A percentile compares a stretch with the other conserved stretches of the same genome.
Evolutionary conservation across 73 alveolate species (phyloP).

Genomic region (Breviolum minutum): DNA sequence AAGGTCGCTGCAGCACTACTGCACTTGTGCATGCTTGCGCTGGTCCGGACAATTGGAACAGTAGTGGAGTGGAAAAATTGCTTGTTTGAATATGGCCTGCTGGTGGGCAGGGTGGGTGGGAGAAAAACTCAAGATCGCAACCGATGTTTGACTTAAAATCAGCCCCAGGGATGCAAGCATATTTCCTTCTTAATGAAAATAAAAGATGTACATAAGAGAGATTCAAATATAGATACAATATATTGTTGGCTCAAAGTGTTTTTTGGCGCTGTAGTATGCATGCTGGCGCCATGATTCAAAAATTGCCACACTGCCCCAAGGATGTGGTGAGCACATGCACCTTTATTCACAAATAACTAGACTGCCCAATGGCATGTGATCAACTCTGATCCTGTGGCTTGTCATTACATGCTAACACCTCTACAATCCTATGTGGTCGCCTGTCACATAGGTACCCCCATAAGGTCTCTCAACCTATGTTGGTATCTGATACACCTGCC

Average conservation of each 20-base stretch:
- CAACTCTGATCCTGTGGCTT: neutral
- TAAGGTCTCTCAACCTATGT: neutral
- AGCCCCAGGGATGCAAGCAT: neutral
- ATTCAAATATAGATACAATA: too few species aligned
- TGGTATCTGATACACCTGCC: too few species aligned
- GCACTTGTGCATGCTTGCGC: neutral
- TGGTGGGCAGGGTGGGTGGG: neutral
- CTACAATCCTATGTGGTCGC: neutral
- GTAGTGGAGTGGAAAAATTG: too few species aligned
- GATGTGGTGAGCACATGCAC: too few species aligned
- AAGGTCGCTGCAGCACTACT: neutral
- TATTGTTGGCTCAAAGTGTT: neutral
- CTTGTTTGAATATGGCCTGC: too few species aligned
- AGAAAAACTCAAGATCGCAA: neutral
- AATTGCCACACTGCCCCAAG: neutral
- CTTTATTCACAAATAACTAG: neutral
- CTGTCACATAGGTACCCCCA: neutral
- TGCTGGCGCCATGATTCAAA: neutral
- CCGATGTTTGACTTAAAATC: neutral
- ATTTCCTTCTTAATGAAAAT: too few species aligned
- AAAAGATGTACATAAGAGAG: too few species aligned
- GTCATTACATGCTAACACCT: neutral
- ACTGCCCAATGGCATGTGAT: neutral
- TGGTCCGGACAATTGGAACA: neutral
- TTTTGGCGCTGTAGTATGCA: neutral